phyloP scores from a whole-genome alignment of 148 eudicot genomes.

The Bassia scoparia region DNA sequence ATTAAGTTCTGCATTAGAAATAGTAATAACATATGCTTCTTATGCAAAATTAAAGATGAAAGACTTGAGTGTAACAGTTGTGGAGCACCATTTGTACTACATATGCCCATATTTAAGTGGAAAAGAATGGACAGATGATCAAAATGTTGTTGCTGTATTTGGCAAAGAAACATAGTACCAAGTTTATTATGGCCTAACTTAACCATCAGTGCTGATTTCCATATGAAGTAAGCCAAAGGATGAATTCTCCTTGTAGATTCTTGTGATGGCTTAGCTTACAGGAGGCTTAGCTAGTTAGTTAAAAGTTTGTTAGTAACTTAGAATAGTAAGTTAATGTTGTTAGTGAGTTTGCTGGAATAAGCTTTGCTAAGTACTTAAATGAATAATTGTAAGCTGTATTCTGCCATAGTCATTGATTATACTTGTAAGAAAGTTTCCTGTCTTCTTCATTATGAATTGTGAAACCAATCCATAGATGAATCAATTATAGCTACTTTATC shows the following conservation, averaged over 20 bases:
- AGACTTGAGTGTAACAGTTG: too few species aligned
- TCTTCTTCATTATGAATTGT: too few species aligned
- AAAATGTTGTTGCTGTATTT: not conserved
- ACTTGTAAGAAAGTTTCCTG: too few species aligned
- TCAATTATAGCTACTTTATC: not conserved
- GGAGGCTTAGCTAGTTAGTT: not conserved
- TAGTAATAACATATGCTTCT: too few species aligned
- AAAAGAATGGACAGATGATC: not conserved
- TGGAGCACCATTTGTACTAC: not conserved
- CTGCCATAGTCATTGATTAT: too few species aligned
- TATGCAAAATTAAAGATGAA: too few species aligned
- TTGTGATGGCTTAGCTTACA: not conserved
- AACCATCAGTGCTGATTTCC: not conserved
- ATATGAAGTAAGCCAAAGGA: not conserved
- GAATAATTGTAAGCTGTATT: too few species aligned
- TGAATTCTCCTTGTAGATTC: not conserved
- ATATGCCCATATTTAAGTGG: not conserved
- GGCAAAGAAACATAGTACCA: not conserved
- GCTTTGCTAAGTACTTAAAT: too few species aligned
- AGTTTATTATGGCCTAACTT: not conserved
- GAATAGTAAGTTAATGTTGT: too few species aligned
- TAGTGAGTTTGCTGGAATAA: too few species aligned
- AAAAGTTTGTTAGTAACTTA: too few species aligned
- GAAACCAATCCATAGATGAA: not conserved
- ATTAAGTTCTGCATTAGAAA: too few species aligned